phyloP scores from a whole-genome alignment of 768 basidiomycete genomes.

The Strobilomyces confusus region DNA sequence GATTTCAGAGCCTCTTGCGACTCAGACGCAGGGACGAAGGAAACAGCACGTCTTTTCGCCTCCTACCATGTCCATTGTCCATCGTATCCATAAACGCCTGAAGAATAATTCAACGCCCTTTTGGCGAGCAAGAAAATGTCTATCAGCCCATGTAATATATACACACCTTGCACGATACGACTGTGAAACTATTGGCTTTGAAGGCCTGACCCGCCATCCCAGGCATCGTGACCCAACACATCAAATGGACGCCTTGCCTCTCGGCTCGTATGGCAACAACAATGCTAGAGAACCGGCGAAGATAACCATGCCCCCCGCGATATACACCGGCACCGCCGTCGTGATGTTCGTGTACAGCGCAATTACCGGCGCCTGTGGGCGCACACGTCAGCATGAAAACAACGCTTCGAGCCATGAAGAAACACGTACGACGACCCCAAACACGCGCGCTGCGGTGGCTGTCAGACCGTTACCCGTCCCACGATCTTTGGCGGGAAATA shows the following conservation, averaged over 20 bases:
- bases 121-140: no score
- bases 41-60: no score
- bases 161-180: no score
- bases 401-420: not conserved
- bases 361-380: conserved; percentile 59
- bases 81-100: no score
- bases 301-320: conserved; percentile 62
- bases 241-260: conserved; percentile 67
- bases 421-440: conserved; percentile 57
- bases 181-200: no score
- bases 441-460: conserved; percentile 56
- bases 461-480: conserved; percentile 70
- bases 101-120: no score
- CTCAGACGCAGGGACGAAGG: no score
- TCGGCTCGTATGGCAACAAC: conserved; percentile 67
- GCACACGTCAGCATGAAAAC: not conserved
- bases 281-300: conserved; percentile 56
- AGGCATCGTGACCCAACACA: not conserved
- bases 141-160: no score
- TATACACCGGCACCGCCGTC: conserved; percentile 68
- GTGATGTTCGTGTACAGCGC: conserved; percentile 63
- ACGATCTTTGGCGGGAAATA: conserved; percentile 68
- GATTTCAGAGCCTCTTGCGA: no score
- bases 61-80: no score
- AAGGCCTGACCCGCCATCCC: no score